These are phyloP conservation scores for Nakaseomyces sp. DNA, from an alignment of 1,139 yeast species.

Conservation along the genomic window DNA sequence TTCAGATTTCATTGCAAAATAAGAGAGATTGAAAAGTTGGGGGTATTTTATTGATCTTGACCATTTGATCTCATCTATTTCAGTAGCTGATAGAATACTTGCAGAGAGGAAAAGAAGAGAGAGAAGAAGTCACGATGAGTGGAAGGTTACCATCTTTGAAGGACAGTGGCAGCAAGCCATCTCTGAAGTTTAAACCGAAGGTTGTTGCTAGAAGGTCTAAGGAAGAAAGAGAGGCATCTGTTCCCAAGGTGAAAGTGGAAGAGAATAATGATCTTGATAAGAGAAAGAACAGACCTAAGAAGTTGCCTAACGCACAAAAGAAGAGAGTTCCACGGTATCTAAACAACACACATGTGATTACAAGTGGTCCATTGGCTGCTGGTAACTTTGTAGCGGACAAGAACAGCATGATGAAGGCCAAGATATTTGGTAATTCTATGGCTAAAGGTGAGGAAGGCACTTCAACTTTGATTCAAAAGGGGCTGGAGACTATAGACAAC, in stretches of 20 bases:
- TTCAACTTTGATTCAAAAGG: constrained; percentile 24
- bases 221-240: constrained; percentile 73
- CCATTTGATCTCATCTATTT: too few relatives aligned
- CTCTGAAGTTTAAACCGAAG: constrained; percentile 69
- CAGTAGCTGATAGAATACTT: background rate
- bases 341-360: constrained; percentile 59
- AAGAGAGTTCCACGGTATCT: constrained; percentile 38
- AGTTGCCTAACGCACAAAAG: constrained; percentile 30
- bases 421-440: constrained; percentile 21
- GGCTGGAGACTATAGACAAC: constrained; percentile 27
- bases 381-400: constrained; percentile 43
- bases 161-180: constrained; percentile 37
- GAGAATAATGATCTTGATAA: constrained; percentile 20
- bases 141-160: constrained; percentile 31
- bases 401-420: constrained; percentile 17
- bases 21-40: too few relatives aligned
- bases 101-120: background rate
- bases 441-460: constrained; percentile 25
- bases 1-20: too few relatives aligned
- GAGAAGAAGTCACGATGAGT: constrained; percentile 14
- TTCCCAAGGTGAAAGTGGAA: constrained; percentile 46
- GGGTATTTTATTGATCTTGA: too few relatives aligned
- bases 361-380: constrained; percentile 64
- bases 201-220: constrained; percentile 72
- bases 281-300: constrained; percentile 31